Evolutionary conservation across 1,139 yeast species (phyloP), one percentile per base, ranked within the genome.

Genomic region (Scheffersomyces insectosa): DNA sequence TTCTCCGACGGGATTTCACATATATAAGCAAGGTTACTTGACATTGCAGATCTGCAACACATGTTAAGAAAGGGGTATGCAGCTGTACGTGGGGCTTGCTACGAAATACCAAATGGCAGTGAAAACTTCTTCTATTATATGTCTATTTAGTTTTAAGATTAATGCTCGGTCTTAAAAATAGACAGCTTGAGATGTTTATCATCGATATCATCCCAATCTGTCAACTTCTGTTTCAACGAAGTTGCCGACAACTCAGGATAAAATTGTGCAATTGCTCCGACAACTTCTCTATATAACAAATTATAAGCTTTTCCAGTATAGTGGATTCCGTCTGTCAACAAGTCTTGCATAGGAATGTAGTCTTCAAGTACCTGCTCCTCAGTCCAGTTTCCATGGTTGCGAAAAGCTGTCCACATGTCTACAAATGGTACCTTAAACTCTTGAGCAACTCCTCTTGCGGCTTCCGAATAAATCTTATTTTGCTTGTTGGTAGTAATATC

Each of bases 301-400:
- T 65, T 62, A 57, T 85, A 85, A 0, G 83, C 88, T n/a, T 63
- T 56, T 0, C 82, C 80, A 3, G 79, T 70, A 57, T 72, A 83
- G 59, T 88, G 96, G 36, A 87, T 63, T 1, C 95, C 95, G 54
- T 85, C 91, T 5, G 56, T 13, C 9, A 65, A 47, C 27, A 58
- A 52, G 11, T 47, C 48, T 1, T 46, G 44, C 37, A 63, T 48
- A 27, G 51, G 47, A 1, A 51, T 54, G 10, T 41, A 42, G 8
- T 51, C 46, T 16, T 47, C 51, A 11, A 52, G 39, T 30, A 14
- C 7, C 3, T 42, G 46, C 1, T 46, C 52, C 3, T 40, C 37
- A 8, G 43, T 20, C 51, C 49, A 46, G 8, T 45, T 50, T 3
- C 57, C 59, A 12, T 49, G 39, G n/a, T 40, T 31, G 46, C 46